A percentile compares a stretch with the other conserved stretches of the same genome.
phyloP scores from a whole-genome alignment of 768 basidiomycete genomes.

The Suillus occidentalis region DNA sequence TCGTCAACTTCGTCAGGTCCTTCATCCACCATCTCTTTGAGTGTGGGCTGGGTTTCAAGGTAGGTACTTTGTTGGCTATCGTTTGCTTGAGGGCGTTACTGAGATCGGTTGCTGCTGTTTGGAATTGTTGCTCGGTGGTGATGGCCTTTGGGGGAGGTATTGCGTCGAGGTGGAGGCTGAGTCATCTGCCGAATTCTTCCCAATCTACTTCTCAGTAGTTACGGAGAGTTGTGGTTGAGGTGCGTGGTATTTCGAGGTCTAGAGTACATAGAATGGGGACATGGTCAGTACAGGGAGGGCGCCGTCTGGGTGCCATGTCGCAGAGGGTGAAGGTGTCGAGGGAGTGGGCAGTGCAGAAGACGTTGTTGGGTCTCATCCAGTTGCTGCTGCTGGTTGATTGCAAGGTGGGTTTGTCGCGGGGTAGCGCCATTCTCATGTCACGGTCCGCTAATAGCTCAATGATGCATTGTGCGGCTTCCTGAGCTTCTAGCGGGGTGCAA shows the following conservation, averaged over 20 bases:
- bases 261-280: slow-evolving; percentile 30
- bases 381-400: slow-evolving; percentile 19
- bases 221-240: no score
- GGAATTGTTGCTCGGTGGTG: background rate
- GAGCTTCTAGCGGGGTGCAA: no score
- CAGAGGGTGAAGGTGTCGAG: slow-evolving; percentile 20
- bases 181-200: background rate
- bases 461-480: no score
- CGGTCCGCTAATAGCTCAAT: slow-evolving; percentile 19
- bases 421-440: slow-evolving; percentile 13
- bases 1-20: no score
- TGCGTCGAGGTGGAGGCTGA: background rate
- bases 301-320: slow-evolving; percentile 11
- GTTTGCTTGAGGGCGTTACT: background rate
- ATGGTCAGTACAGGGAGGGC: slow-evolving; percentile 32
- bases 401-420: slow-evolving; percentile 23
- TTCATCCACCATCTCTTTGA: slow-evolving; percentile 23
- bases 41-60: slow-evolving; percentile 12
- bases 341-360: slow-evolving; percentile 23
- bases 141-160: background rate
- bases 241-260: slow-evolving; percentile 10
- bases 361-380: slow-evolving; percentile 36
- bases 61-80: no score
- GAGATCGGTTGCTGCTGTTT: background rate
- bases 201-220: background rate